phyloP scores from a whole-genome alignment of 2,329 filamentous ascomycete species.

The Aspergillus sclerotialis region DNA sequence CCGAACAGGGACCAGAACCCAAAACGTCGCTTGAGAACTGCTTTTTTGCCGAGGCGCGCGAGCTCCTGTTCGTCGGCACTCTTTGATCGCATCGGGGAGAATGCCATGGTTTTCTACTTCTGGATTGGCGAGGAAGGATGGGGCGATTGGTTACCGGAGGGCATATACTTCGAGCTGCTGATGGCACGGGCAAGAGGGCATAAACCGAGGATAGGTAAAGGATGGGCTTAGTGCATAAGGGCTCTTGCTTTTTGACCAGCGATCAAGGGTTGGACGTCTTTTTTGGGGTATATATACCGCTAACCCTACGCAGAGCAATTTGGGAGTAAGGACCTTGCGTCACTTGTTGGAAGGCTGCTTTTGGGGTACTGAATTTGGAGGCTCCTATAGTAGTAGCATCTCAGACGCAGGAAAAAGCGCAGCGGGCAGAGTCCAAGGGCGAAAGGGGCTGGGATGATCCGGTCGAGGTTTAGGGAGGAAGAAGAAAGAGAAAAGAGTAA shows the following conservation, averaged over 20 bases:
- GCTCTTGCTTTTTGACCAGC: neutral
- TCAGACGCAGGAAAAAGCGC: neutral
- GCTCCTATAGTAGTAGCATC: neutral
- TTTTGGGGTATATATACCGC: neutral
- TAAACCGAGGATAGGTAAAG: neutral
- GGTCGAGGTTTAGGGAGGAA: neutral
- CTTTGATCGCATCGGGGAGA: neutral
- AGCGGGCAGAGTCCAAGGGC: neutral
- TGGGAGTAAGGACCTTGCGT: neutral
- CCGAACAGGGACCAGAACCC: constrained; percentile 37
- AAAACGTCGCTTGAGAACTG: constrained; percentile 39
- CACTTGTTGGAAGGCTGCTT: neutral
- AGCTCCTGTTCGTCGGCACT: constrained; percentile 28
- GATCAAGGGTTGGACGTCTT: neutral
- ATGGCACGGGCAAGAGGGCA: neutral
- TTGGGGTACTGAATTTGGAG: neutral
- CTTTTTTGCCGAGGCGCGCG: constrained; percentile 40
- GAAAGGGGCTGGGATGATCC: neutral
- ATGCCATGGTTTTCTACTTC: neutral
- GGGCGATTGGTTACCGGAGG: neutral
- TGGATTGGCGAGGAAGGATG: neutral
- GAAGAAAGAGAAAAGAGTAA: neutral
- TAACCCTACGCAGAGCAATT: neutral
- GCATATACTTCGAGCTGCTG: neutral
- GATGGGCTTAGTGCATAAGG: neutral